Evolutionary conservation across 2,329 filamentous ascomycete genomes (phyloP), one percentile per base, ranked within the genome.

Genomic region (Cercospora citrullina): DNA sequence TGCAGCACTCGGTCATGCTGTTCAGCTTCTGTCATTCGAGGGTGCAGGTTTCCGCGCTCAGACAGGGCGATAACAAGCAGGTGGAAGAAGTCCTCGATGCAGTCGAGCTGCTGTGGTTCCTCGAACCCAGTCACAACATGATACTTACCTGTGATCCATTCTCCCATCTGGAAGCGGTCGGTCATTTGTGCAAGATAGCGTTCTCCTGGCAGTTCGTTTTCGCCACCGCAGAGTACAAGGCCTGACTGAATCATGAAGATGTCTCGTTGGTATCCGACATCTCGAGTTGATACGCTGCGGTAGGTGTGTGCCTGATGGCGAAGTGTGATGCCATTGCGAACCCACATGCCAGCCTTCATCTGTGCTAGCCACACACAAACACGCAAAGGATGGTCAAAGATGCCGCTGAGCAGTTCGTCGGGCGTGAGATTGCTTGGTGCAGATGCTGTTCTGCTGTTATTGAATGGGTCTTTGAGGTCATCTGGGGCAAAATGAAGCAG

Each of bases 331-430:
- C 95, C 95, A 77, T 99, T 99, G 65, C 95, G 89, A 71, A 99
- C 94, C 95, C 96, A 99, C 89, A 98, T 96, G 62, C 93, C 92
- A 18, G 94, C 93, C 79, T 96, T 97, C 89, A 99, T 98, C 81
- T 99, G 96, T 5, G 95, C 92, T 33, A 99, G 84, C 95, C 95
- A 99, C 21, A 93, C 93, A 77, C 93, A 97, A 0, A 98, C 94
- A 63, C 96, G 87, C 4, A 99, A 84, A 0, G 96, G 94, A 75
- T 92, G 97, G 78, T 99, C 95, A 75, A 99, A 97, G 62, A 93
- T 88, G 12, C 70, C 73, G 60, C 70, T 70, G 14, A 77, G 67
- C 9, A 78, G 69, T 60, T 78, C 74, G 62, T 76, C 75, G 14
- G 69, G 45, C 4, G 72, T 73, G 26, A 77, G 65, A 4, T 68